A percentile compares a stretch with the other conserved stretches of the same genome.
Evolutionary conservation across 148 eudicot genomes (phyloP).

Genomic region (Fagopyrum homotropicum): DNA sequence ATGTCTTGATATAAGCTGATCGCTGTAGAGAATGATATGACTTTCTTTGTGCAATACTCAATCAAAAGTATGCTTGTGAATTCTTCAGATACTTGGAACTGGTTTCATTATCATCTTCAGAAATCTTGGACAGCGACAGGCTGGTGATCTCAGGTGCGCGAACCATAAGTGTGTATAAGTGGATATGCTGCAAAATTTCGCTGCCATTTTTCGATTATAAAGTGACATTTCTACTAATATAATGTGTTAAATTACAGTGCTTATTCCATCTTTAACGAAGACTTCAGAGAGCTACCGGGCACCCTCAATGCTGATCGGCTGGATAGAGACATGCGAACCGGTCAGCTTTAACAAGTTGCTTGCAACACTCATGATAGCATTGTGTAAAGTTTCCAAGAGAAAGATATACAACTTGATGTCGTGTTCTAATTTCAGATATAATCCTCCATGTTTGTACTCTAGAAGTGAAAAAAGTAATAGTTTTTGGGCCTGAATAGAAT

Average conservation of each 20-base stretch:
- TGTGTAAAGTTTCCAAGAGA: not conserved
- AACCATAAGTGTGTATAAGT: not conserved
- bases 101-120: slow-evolving; percentile 82
- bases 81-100: slow-evolving; percentile 77
- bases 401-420: not conserved
- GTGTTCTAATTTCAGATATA: not conserved
- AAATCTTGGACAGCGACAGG: slow-evolving; percentile 83
- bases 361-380: not conserved
- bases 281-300: slow-evolving; percentile 94
- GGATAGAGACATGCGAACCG: slow-evolving; percentile 84
- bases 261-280: slow-evolving; percentile 93
- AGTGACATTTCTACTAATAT: not conserved
- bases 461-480: not conserved
- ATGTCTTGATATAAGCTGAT: not conserved
- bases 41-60: not conserved
- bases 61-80: not conserved
- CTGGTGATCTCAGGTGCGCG: slow-evolving; percentile 81
- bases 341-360: slow-evolving; percentile 58
- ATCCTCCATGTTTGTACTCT: not conserved
- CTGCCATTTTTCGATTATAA: not conserved
- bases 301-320: slow-evolving; percentile 89
- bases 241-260: slow-evolving; percentile 43
- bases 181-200: not conserved
- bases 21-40: too few relatives aligned
- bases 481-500: slow-evolving; percentile 2